A percentile compares a stretch with the other conserved stretches of the same genome.
phyloP scores from a whole-genome alignment of 768 basidiomycete species.

The Obba rivulosa region DNA sequence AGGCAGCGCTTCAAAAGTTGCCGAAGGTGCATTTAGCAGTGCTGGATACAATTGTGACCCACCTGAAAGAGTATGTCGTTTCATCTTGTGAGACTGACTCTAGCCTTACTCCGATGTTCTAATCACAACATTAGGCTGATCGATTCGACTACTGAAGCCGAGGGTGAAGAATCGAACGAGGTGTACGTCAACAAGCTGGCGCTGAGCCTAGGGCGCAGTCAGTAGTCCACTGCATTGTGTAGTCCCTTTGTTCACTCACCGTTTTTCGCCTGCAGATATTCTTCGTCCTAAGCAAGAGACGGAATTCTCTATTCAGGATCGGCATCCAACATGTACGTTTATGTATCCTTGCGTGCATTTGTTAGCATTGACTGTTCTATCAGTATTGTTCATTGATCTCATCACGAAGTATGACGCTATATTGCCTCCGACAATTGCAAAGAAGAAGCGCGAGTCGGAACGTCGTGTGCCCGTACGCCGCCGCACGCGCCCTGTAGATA shows the following conservation, averaged over 20 bases:
- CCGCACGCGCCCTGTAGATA: constrained; percentile 82
- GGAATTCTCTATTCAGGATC: constrained; percentile 85
- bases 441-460: constrained; percentile 84
- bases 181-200: constrained; percentile 85
- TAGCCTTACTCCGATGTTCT: constrained; percentile 2
- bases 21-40: constrained; percentile 79
- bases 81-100: background rate
- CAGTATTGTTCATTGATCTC: constrained; percentile 84
- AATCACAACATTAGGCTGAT: constrained; percentile 48
- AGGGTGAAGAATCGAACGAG: constrained; percentile 65
- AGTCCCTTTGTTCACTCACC: background rate
- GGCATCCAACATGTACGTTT: constrained; percentile 69
- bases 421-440: constrained; percentile 75
- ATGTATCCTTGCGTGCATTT: background rate
- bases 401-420: constrained; percentile 68
- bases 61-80: constrained; percentile 59
- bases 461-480: constrained; percentile 80
- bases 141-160: constrained; percentile 43
- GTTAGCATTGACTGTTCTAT: background rate
- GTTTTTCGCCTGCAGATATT: constrained; percentile 46
- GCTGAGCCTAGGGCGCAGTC: constrained; percentile 81
- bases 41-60: constrained; percentile 71
- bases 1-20: constrained; percentile 57
- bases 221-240: constrained; percentile 24
- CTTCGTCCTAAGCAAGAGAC: constrained; percentile 79